These are phyloP conservation scores for Rhododendron griersonianum DNA, from an alignment of 148 eudicot genomes.

Conservation along the genomic window DNA sequence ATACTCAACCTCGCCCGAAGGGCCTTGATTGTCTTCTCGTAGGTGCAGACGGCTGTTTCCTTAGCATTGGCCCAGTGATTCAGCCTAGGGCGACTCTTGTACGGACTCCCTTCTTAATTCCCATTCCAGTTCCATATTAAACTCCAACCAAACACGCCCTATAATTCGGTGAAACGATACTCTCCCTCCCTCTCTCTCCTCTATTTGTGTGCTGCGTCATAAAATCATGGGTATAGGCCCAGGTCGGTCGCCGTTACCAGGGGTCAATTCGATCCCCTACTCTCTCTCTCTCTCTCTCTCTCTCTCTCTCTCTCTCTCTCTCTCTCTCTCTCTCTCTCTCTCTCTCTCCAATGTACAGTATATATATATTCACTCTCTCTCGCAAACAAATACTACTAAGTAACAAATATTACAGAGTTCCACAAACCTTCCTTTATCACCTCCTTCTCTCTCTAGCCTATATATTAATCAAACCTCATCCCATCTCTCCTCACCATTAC, in stretches of 20 bases:
- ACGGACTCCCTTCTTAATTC: not conserved
- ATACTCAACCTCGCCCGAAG: no score
- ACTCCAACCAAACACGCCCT: not conserved
- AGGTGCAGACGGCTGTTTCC: not conserved
- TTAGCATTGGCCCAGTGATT: not conserved
- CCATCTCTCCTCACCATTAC: not conserved
- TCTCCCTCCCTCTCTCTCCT: not conserved
- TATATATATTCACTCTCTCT: not conserved
- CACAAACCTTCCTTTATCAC: not conserved
- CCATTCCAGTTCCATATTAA: not conserved
- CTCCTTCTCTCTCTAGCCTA: not conserved
- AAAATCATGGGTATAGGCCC: not conserved
- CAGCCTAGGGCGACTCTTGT: not conserved
- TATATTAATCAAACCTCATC: not conserved
- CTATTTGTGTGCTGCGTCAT: conserved; percentile 6
- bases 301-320: not conserved
- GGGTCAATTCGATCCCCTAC: not conserved
- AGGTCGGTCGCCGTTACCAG: conserved; percentile 1
- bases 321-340: not conserved
- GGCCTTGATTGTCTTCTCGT: no score
- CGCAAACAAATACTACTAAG: not conserved
- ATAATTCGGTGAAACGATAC: not conserved
- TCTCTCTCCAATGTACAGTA: not conserved
- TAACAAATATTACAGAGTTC: not conserved
- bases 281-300: not conserved